Percentiles rank a stretch among this genome's conserved stretches.
Evolutionary conservation across 306 rosid genomes (phyloP).

Genomic region (Senna tora): DNA sequence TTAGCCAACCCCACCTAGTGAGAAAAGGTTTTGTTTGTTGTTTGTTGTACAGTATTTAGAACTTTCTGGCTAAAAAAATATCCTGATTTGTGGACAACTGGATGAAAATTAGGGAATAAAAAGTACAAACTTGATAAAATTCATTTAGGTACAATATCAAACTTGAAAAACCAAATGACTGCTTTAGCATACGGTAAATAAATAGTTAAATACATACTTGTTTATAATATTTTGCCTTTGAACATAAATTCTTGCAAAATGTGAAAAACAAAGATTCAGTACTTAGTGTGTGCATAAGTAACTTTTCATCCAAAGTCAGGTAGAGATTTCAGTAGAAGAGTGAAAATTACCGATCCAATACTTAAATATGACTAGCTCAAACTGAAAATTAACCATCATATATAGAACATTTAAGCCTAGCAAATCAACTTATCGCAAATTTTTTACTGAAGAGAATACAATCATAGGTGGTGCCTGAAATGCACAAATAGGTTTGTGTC

Average conservation of each 20-base stretch:
- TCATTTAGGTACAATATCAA: too few species aligned
- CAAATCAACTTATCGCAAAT: conserved; percentile 15
- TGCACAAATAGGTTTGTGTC: conserved; percentile 32
- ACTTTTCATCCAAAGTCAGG: neutral
- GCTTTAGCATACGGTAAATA: too few species aligned
- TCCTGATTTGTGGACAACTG: too few species aligned
- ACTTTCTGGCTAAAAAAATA: too few species aligned
- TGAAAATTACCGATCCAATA: neutral
- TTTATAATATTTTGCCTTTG: neutral
- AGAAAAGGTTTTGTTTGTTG: too few species aligned
- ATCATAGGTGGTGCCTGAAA: conserved; percentile 95
- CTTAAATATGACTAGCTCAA: neutral
- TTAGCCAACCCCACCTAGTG: too few species aligned
- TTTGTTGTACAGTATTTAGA: too few species aligned
- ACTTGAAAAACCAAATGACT: too few species aligned
- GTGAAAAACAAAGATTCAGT: neutral
- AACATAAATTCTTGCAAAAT: neutral
- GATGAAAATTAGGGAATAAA: too few species aligned
- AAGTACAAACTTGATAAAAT: too few species aligned
- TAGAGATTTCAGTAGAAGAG: neutral
- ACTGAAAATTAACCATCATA: neutral
- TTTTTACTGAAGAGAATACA: conserved; percentile 77
- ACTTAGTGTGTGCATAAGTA: neutral
- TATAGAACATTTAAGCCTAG: neutral
- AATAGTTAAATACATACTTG: neutral